Conservation (phyloP, 768 basidiomycete species). For the Mycena metata region DNA sequence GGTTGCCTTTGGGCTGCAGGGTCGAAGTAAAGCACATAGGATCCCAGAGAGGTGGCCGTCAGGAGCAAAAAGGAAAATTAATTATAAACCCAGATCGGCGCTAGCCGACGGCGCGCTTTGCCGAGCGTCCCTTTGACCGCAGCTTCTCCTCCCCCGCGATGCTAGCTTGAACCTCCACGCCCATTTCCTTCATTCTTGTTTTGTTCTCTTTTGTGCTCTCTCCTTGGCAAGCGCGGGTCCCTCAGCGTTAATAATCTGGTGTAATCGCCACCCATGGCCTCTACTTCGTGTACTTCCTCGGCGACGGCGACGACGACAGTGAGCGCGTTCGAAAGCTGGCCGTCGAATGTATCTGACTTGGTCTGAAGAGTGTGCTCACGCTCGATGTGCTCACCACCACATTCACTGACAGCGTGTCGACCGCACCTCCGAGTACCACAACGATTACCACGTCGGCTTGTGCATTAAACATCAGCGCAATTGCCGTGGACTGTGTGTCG, state of each 20-base stretch:
- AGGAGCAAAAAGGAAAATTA: no score
- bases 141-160: conserved; percentile 5
- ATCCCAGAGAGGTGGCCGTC: no score
- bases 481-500: conserved; percentile 41
- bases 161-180: conserved; percentile 22
- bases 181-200: not conserved
- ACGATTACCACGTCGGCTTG: conserved; percentile 51
- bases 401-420: conserved; percentile 51
- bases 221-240: conserved; percentile 3
- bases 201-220: not conserved
- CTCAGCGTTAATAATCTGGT: not conserved
- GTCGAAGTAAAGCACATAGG: no score
- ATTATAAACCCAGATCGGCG: no score
- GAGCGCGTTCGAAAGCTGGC: not conserved
- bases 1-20: no score
- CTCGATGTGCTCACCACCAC: conserved; percentile 52
- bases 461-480: conserved; percentile 45
- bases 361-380: conserved; percentile 45
- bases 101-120: no score
- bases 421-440: conserved; percentile 47
- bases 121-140: not conserved
- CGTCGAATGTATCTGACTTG: not conserved
- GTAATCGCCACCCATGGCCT: conserved; percentile 38
- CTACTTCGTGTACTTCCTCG: conserved; percentile 57
- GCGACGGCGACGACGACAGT: conserved; percentile 60